Percentiles rank a stretch among this genome's conserved stretches.
phyloP scores from a whole-genome alignment of 139 green algal species.

The Ulvella scutata region DNA sequence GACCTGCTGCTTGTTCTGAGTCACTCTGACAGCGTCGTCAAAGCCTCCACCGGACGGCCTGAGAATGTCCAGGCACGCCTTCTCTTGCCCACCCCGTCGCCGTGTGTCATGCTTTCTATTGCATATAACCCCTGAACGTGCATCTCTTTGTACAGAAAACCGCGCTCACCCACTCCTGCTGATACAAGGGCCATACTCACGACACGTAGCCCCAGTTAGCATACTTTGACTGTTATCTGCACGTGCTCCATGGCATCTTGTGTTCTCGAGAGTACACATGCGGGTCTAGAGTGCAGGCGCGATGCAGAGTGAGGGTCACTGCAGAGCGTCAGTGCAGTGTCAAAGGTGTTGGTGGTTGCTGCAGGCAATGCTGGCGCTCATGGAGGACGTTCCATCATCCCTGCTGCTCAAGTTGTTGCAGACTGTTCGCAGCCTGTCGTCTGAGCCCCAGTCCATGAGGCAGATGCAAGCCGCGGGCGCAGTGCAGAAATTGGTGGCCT shows the following conservation, averaged over 20 bases:
- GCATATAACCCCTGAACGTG: constrained; percentile 18
- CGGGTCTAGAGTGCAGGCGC: too few species aligned
- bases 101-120: constrained; percentile 32
- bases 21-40: constrained; percentile 48
- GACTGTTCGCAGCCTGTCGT: neutral
- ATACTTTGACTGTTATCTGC: constrained; percentile 24
- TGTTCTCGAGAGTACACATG: too few species aligned
- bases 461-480: neutral
- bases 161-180: constrained; percentile 6
- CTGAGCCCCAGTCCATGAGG: neutral
- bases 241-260: too few species aligned
- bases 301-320: too few species aligned
- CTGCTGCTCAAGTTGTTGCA: neutral
- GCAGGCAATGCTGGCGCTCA: neutral
- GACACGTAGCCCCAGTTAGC: constrained; percentile 4
- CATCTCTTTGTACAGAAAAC: constrained; percentile 28
- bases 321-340: too few species aligned
- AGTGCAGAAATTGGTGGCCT: neutral
- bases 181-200: neutral
- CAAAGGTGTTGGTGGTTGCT: too few species aligned
- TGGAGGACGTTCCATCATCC: neutral
- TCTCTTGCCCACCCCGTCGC: neutral
- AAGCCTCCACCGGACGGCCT: constrained; percentile 21
- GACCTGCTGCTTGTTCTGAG: constrained; percentile 54
- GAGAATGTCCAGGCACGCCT: constrained; percentile 2